phyloP scores from a whole-genome alignment of 139 green algal genomes.

The Yamagishiella unicocca region DNA sequence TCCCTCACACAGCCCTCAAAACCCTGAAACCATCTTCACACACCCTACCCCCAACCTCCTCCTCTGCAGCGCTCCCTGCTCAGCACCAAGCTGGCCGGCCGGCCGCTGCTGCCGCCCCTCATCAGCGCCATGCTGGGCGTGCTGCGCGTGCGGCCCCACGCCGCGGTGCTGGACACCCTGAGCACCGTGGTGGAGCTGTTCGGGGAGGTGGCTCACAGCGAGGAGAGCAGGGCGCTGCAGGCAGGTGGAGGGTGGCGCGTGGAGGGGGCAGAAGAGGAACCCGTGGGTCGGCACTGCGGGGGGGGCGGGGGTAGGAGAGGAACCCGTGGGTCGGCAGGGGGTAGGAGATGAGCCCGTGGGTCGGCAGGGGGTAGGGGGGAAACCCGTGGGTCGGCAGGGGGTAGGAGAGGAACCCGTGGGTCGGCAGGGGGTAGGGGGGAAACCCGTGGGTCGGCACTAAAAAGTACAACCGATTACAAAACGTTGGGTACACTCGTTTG shows the following conservation, averaged over 20 bases:
- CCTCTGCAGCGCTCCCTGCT: conserved; percentile 53
- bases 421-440: no score
- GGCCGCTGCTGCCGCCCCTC: conserved; percentile 67
- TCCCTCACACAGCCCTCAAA: no score
- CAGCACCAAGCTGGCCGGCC: conserved; percentile 26
- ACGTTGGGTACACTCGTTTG: no score
- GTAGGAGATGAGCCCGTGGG: background rate
- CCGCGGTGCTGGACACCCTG: conserved; percentile 64
- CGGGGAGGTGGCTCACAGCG: conserved; percentile 54
- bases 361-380: background rate
- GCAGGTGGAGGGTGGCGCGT: conserved; percentile 37
- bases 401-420: no score
- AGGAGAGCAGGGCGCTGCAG: conserved; percentile 57
- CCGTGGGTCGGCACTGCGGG: no score
- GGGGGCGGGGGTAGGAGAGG: background rate
- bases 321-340: no score
- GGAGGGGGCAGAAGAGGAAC: background rate
- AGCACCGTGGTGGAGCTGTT: conserved; percentile 67
- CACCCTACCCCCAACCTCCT: background rate
- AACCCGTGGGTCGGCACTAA: no score
- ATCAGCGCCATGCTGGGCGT: conserved; percentile 36
- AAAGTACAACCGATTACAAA: no score
- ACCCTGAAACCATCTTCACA: no score
- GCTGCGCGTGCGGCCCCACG: conserved; percentile 29
- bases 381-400: no score